phyloP scores from a whole-genome alignment of 2,329 filamentous ascomycete species.

The Penicillium sp. region DNA sequence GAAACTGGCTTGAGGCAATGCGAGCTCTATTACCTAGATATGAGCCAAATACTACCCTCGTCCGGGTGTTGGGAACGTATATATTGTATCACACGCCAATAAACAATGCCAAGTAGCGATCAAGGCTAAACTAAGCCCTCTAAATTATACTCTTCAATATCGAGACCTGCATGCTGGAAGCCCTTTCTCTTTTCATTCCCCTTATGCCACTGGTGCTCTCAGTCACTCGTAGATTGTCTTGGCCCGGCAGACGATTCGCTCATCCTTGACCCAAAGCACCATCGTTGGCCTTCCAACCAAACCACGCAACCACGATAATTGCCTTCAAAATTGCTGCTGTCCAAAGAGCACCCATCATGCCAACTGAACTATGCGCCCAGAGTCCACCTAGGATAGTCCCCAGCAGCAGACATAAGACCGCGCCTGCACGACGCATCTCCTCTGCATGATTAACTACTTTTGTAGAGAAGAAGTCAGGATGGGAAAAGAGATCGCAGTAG shows the following conservation, averaged over 20 bases:
- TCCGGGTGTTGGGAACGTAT: too few relatives aligned
- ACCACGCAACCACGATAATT: constrained; percentile 54
- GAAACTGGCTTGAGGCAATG: too few relatives aligned
- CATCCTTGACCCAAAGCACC: background rate
- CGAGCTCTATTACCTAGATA: too few relatives aligned
- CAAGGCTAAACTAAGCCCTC: too few relatives aligned
- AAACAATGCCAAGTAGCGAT: too few relatives aligned
- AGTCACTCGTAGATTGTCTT: background rate
- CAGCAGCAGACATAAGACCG: constrained; percentile 49
- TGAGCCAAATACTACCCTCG: too few relatives aligned
- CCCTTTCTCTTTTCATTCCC: too few relatives aligned
- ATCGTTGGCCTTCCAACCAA: constrained; percentile 53
- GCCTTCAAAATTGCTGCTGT: constrained; percentile 55
- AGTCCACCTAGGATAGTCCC: constrained; percentile 53
- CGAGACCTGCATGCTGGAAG: too few relatives aligned
- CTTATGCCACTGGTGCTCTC: too few relatives aligned
- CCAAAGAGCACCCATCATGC: constrained; percentile 55
- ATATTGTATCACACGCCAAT: too few relatives aligned
- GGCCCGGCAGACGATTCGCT: background rate
- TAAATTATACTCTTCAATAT: too few relatives aligned
- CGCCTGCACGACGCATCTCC: constrained; percentile 49
- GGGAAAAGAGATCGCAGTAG: constrained; percentile 74
- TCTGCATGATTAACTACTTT: constrained; percentile 45
- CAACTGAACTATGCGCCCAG: constrained; percentile 50
- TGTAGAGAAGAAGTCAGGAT: constrained; percentile 48